A percentile compares a stretch with the other conserved stretches of the same genome.
phyloP scores from a whole-genome alignment of 768 basidiomycete genomes.

The Lactarius sp. region DNA sequence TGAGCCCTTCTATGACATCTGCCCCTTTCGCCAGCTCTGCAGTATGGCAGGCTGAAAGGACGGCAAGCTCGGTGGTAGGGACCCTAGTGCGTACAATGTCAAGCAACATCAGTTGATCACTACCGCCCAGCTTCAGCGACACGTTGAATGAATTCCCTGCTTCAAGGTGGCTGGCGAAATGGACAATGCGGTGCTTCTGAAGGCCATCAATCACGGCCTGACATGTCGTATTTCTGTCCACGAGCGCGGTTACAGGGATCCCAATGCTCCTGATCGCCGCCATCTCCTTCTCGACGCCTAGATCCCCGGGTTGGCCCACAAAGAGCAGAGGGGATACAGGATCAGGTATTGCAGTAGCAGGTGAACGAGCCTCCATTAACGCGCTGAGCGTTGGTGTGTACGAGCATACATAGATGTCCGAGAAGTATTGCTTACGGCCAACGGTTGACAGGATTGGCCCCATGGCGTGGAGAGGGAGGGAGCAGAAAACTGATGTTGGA shows the following conservation, averaged over 20 bases:
- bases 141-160: background rate
- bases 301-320: background rate
- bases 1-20: constrained; percentile 5
- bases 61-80: constrained; percentile 12
- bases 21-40: background rate
- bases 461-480: constrained; percentile 22
- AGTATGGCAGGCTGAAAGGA: constrained; percentile 10
- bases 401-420: constrained; percentile 19
- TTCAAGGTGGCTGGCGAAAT: constrained; percentile 5
- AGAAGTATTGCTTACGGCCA: background rate
- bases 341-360: background rate
- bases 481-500: background rate
- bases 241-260: background rate
- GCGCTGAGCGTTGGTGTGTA: constrained; percentile 18
- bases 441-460: background rate
- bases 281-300: background rate
- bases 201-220: background rate
- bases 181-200: background rate
- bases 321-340: background rate
- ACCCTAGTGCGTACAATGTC: background rate
- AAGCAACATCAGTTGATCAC: background rate
- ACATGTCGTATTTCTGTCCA: background rate
- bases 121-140: background rate
- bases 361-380: background rate
- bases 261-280: background rate